phyloP scores from a whole-genome alignment of 176 grass and related monocot species.

The Paspalum vaginatum region DNA sequence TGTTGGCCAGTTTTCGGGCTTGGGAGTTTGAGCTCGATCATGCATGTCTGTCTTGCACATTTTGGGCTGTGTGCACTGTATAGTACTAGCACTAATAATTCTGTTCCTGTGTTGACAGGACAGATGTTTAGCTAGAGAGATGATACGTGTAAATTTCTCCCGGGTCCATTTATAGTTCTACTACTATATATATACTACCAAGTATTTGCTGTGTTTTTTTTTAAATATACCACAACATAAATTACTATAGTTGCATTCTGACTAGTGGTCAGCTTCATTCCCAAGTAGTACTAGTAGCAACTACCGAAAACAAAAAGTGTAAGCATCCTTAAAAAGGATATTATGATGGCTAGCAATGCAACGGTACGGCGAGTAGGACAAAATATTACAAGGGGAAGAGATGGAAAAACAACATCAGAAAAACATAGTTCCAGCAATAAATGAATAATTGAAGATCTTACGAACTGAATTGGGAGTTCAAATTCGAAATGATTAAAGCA shows the following conservation, averaged over 20 bases:
- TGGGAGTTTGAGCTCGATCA: constrained; percentile 36
- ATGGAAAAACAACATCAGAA: not conserved
- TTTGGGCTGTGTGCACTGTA: not conserved
- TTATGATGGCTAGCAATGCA: not conserved
- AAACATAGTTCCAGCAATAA: not conserved
- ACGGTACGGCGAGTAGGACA: not conserved
- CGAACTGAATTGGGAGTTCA: constrained; percentile 16
- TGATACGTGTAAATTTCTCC: not conserved
- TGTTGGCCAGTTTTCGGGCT: constrained; percentile 34
- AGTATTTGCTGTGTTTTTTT: not conserved
- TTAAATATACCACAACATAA: not conserved
- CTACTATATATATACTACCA: too few relatives aligned
- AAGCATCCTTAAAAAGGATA: not conserved
- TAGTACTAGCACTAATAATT: not conserved
- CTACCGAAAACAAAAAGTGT: not conserved
- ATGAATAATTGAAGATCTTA: not conserved
- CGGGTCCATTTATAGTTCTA: not conserved
- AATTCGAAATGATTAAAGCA: constrained; percentile 50
- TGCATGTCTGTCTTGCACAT: not conserved
- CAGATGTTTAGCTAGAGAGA: not conserved
- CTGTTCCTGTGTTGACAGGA: not conserved
- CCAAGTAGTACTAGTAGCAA: not conserved
- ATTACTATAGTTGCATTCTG: not conserved
- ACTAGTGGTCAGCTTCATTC: not conserved
- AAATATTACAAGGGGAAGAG: not conserved